These are phyloP conservation scores for Diaporthe aspalathi DNA, from an alignment of 2,329 filamentous ascomycete species.

Conservation along the genomic window DNA sequence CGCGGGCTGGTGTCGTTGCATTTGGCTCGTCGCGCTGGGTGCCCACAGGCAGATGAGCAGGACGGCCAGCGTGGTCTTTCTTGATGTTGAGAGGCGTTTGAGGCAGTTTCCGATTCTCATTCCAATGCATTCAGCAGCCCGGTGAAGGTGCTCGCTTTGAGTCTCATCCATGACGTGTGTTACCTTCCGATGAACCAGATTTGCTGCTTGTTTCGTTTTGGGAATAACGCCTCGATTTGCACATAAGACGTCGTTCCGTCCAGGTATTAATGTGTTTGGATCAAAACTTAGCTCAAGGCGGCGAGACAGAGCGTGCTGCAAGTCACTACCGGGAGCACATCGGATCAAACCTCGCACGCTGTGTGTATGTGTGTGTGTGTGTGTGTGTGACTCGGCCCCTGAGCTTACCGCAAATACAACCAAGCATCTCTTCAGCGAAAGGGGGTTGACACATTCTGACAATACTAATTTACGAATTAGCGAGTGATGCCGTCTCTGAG, in stretches of 20 bases:
- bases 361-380: too few species aligned
- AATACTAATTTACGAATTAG: background rate
- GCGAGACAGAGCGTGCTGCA: background rate
- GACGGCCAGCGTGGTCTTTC: background rate
- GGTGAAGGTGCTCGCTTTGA: background rate
- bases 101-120: too few species aligned
- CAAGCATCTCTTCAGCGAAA: background rate
- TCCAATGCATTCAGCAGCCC: background rate
- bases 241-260: background rate
- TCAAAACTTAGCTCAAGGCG: background rate
- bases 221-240: too few species aligned
- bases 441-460: background rate
- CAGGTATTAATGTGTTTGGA: background rate
- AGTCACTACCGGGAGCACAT: background rate
- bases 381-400: constrained; percentile 12
- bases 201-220: too few species aligned
- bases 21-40: background rate
- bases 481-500: background rate
- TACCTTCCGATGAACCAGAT: background rate
- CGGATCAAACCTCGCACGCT: background rate
- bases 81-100: background rate
- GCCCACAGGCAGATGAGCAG: background rate
- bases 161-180: background rate
- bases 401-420: background rate
- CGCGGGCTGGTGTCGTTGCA: background rate